Percentiles rank a stretch among this genome's conserved stretches.
phyloP scores from a whole-genome alignment of 768 basidiomycete genomes.

The Gelatoporia subvermispora region DNA sequence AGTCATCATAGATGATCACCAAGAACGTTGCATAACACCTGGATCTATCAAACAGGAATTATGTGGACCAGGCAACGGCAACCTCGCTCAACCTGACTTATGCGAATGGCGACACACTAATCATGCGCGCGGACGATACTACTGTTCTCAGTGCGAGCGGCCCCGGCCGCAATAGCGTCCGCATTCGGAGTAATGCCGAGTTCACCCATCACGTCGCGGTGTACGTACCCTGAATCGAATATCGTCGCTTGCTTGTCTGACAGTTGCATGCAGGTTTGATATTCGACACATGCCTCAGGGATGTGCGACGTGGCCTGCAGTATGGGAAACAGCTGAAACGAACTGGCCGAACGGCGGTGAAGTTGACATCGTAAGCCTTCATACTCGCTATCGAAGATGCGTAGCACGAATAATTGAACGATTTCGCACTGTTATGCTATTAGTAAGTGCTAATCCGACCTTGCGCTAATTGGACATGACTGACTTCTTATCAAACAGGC shows the following conservation, averaged over 20 bases:
- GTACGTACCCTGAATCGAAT: constrained; percentile 10
- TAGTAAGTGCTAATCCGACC: too few relatives aligned
- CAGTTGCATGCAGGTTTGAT: constrained; percentile 29
- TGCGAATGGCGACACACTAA: constrained; percentile 45
- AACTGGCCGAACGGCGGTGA: constrained; percentile 47
- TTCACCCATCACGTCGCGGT: constrained; percentile 42
- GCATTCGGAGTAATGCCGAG: constrained; percentile 46
- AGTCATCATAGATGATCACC: neutral
- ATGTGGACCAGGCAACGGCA: constrained; percentile 47
- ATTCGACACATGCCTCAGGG: constrained; percentile 58
- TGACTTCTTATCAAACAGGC: constrained; percentile 8
- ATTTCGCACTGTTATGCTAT: too few relatives aligned
- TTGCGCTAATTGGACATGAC: neutral
- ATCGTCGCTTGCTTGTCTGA: neutral
- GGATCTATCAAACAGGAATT: constrained; percentile 29
- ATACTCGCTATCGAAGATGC: neutral
- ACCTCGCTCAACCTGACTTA: constrained; percentile 51
- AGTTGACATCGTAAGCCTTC: constrained; percentile 32
- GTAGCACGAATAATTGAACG: neutral
- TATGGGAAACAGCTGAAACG: constrained; percentile 45
- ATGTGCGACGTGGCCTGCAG: constrained; percentile 45
- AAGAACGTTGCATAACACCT: neutral
- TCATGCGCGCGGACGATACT: constrained; percentile 52
- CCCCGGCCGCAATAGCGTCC: constrained; percentile 55
- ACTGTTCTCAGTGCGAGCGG: constrained; percentile 41